Conservation (phyloP, 1,284 basidiomycete genomes). For the Heimioporus retisporus region DNA sequence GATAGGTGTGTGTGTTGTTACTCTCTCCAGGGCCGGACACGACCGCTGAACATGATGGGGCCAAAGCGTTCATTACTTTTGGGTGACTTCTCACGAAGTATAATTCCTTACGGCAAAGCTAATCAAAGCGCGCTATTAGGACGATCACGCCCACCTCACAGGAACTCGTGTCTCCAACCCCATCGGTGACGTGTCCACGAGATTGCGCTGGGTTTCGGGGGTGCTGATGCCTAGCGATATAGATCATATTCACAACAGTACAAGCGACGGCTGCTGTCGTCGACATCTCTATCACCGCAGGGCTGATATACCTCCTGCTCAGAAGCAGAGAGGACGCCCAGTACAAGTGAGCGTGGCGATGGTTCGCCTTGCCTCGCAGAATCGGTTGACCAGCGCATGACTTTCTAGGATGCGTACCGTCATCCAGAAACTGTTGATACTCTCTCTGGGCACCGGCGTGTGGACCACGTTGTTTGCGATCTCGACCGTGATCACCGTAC, state of each 20-base stretch:
- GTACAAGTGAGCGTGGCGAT: conserved; percentile 13
- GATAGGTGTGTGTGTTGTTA: conserved; percentile 22
- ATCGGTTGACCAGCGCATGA: not conserved
- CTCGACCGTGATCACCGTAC: conserved; percentile 24
- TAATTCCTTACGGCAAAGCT: not conserved
- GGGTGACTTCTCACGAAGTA: conserved; percentile 19
- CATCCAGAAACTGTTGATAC: conserved; percentile 29
- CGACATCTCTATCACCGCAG: conserved; percentile 29
- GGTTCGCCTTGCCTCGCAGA: not conserved
- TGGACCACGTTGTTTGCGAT: conserved; percentile 34
- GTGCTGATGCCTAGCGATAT: conserved; percentile 13
- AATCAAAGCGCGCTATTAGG: conserved; percentile 15
- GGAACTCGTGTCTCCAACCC: conserved; percentile 20
- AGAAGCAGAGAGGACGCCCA: conserved; percentile 30
- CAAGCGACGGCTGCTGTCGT: conserved; percentile 24
- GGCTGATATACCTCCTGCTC: conserved; percentile 23
- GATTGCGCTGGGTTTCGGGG: not conserved
- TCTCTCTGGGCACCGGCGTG: conserved; percentile 29
- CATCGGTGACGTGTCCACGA: conserved; percentile 15
- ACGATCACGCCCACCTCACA: conserved; percentile 23
- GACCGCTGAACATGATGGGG: conserved; percentile 9
- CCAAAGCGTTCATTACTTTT: conserved; percentile 23
- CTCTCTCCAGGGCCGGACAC: not conserved
- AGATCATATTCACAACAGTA: conserved; percentile 25
- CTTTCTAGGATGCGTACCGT: conserved; percentile 27